Evolutionary conservation across 305 asterid genomes (phyloP), one percentile per base, ranked within the genome.

Genomic region (Fraxinus floribunda): DNA sequence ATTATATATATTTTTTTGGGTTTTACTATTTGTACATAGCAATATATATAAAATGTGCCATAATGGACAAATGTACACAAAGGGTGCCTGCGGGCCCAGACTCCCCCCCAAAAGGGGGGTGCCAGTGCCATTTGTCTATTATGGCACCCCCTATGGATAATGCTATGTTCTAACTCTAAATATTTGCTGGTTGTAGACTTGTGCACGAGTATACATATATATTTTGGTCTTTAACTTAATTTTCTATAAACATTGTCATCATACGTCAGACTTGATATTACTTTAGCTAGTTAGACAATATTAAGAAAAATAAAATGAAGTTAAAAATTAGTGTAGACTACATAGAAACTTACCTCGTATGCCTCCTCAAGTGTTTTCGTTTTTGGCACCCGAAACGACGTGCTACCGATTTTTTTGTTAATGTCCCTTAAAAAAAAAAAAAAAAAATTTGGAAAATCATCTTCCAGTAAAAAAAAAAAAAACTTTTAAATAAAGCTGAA

Each of bases 381-480:
- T 77, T 85, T 74, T 46, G 94, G 97, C 80, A 91, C 93, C 81
- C 91, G 87, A 74, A 94, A 82, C 62, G 92, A 94, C 41, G 97
- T 92, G 82, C 94, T 87, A 8, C 97, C 93, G 0, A 89, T 38
- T 38, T 81, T 85, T 85, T 52, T 89, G 89, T 94, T 93, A 35
- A 94, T 90, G 79, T 94, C 94, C 87, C 98, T 92, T 32, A 32
- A 32, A 32, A 32, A 32, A 32, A 32, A 16, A 79, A 36, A 39
- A 79, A 39, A 5, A 8, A 0, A 5, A 30, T 38, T 26, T 16
- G 22, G 20, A 39, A 44, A 22, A 41, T 44, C 2, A 15, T 18
- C 29, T 20, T 75, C 10, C 10, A 22, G 13, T 75, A 39, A 39
- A 6, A 38, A 18, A 7, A 38, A 26, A 26, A 26, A 26, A 26